Evolutionary conservation across 306 rosid genomes (phyloP), one percentile per base, ranked within the genome.

Genomic region (Abrus precatorius): DNA sequence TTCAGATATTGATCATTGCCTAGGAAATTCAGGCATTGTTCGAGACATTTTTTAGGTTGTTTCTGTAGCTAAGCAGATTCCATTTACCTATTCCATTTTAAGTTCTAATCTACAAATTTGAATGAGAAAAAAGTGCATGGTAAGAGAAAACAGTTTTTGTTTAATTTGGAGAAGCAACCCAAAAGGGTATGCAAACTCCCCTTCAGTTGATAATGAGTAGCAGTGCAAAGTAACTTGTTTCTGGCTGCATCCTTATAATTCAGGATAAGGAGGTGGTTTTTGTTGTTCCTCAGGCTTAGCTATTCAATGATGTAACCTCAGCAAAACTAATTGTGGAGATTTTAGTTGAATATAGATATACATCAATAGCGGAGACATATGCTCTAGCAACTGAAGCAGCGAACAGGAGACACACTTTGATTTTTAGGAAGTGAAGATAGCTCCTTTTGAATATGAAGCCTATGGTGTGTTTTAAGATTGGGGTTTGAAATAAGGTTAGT

Each of bases 341-440:
- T 66, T 20, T 81, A 20, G 67, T 76, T 10, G 54, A 38, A 66
- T 85, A 76, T 61, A 78, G 77, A 38, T 71, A 61, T 82, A 45
- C 85, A 34, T 84, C 89, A 29, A 84, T 85, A 81, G 68, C 82
- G 82, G 88, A 87, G 78, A 71, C 89, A 61, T 86, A 83, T 83
- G 86, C 88, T 79, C 88, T 90, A 55, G 88, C 85, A 74, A 91
- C 86, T 83, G 88, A 86, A 81, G 78, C 86, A 41, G 79, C 86
- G 74, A 84, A 87, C 80, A 79, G 53, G 36, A n/a, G 20, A 20
- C 81, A 4, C 72, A 76, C 7, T 29, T 38, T 45, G 86, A 81
- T 65, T 54, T 74, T 6, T 77, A 59, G 81, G 20, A 20, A 65
- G 38, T 79, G 45, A 13, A 80, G 50, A 72, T 75, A 62, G 70